A percentile compares a stretch with the other conserved stretches of the same genome.
phyloP scores from a whole-genome alignment of 495 filamentous ascomycete species.

The Extremus antarcticus region DNA sequence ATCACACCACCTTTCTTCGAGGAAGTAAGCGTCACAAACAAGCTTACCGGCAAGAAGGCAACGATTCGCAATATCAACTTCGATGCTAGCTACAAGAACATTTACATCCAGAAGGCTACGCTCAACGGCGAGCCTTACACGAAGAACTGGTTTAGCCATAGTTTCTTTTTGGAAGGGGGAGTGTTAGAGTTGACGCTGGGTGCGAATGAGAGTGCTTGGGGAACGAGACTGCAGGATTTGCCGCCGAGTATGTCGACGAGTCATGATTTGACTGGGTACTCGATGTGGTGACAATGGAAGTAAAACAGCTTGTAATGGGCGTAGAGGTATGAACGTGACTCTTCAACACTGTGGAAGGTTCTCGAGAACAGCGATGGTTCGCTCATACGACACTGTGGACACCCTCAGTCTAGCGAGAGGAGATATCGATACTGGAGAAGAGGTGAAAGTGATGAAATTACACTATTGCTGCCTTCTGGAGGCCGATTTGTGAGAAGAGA shows the following conservation, averaged over 20 bases:
- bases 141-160: constrained; percentile 47
- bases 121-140: constrained; percentile 41
- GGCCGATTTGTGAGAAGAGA: no score
- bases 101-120: constrained; percentile 43
- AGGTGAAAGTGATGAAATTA: no score
- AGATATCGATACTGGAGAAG: no score
- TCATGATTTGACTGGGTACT: constrained; percentile 6
- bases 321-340: no score
- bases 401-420: no score
- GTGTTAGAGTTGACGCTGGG: constrained; percentile 42
- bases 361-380: no score
- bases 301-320: no score
- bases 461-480: no score
- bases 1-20: constrained; percentile 34
- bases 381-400: no score
- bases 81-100: constrained; percentile 46
- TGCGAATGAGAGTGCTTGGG: constrained; percentile 41
- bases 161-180: constrained; percentile 42
- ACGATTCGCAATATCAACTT: constrained; percentile 50
- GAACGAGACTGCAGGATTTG: constrained; percentile 38
- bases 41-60: constrained; percentile 51
- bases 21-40: constrained; percentile 40
- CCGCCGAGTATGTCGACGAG: constrained; percentile 36
- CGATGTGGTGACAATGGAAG: no score
- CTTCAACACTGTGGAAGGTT: no score